Evolutionary conservation across 345 rosid genomes (phyloP).

Genomic region (Eucalyptus albens): DNA sequence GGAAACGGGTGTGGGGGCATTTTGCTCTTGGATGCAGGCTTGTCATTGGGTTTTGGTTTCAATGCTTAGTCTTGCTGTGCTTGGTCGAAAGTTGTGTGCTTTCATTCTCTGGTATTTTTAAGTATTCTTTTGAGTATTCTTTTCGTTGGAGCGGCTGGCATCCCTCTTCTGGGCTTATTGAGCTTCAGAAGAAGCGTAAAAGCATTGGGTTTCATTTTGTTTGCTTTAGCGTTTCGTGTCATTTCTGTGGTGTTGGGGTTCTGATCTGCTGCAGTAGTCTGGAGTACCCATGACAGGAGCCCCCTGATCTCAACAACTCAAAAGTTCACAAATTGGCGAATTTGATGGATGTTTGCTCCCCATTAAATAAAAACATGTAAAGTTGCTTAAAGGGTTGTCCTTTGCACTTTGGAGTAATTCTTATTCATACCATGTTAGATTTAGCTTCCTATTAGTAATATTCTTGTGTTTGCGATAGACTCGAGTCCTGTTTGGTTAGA

Average conservation of each 20-base stretch:
- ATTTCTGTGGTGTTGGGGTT: neutral
- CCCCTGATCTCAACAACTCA: neutral
- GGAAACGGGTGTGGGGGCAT: neutral
- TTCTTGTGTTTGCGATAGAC: neutral
- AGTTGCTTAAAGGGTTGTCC: neutral
- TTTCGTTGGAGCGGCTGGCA: neutral
- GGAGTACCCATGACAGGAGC: neutral
- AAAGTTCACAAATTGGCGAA: neutral
- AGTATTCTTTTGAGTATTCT: neutral
- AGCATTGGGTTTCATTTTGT: neutral
- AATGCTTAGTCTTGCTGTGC: neutral
- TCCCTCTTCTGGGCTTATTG: neutral
- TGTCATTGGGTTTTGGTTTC: neutral
- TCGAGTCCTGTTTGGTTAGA: neutral
- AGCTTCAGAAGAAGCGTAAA: neutral
- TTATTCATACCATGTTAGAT: neutral
- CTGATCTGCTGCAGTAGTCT: neutral
- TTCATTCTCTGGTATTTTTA: neutral
- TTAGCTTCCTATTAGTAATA: neutral
- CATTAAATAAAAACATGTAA: neutral
- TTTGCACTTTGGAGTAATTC: neutral
- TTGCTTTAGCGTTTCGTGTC: neutral
- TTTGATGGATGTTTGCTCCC: neutral
- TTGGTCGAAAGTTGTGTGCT: neutral
- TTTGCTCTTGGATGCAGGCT: neutral